Evolutionary conservation across 768 basidiomycete genomes (phyloP), one percentile per base, ranked within the genome.

Genomic region (Pluteus cervinus): DNA sequence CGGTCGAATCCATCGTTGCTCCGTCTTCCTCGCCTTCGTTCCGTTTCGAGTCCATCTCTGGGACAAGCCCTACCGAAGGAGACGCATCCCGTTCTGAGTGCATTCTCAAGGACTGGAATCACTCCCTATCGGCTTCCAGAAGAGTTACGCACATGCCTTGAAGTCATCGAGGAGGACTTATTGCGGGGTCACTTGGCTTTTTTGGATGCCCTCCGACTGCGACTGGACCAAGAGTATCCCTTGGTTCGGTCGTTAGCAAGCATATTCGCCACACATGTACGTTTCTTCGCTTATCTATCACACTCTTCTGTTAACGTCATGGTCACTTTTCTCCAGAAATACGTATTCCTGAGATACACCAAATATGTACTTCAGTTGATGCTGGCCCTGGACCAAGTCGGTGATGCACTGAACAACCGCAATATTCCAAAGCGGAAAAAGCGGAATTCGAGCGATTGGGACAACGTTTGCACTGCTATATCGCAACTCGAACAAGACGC

Each of bases 181-280:
- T 68, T 96, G 35, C 81, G 87, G 26, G 94, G 96, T 2, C 96
- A 99, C 60, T 71, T 82, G 49, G 75, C 81, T 47, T 71, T 99
- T 22, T 85, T 81, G 36, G 85, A 86, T 34, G 86, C 86, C 14
- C 61, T 99, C 48, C 76, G 76, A 54, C 92, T 87, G 61, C 73
- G 92, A 29, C 97, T 97, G 46, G 91, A 94, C 39, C 89, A 96
- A 48, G 93, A 97, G 48, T 98, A 86, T 54, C 93, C 93, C 10
- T 72, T 97, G 24, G 93, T 97, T 24, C 73, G 93, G 37, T 86
- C 83, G 20, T 71, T 97, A 24, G 92, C 93, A 39, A 93, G 96
- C 50, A 88, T 97, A n/a, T 97, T 97, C 60, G 86, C 91, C 16
- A 76, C 82, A 7, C 90, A 89, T 63, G 92, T 94, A 56, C 61